Evolutionary conservation across 495 filamentous ascomycete genomes (phyloP), one percentile per base, ranked within the genome.

Genomic region (Glonium stellatum): DNA sequence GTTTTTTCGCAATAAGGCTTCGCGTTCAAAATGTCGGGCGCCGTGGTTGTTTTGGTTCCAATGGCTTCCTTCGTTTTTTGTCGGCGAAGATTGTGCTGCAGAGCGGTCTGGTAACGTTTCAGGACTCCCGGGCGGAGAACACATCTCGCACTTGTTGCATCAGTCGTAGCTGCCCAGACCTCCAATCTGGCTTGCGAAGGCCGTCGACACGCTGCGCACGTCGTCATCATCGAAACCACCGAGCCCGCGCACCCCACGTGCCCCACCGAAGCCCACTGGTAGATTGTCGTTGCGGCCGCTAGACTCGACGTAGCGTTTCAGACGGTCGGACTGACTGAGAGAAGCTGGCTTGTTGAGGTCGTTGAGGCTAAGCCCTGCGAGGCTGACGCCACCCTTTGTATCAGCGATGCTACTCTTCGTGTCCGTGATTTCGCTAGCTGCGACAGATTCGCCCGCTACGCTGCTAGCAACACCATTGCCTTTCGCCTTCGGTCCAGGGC

Each of bases 181-280:
- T 59, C 88, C 92, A 58, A 96, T 82, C 72, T 97, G 95, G 73
- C 90, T 96, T 42, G 91, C 92, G 76, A 97, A 97, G 6, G 90
- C 90, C 31, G 92, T 97, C 62, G 89, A 95, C 66, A 97, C 82
- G 71, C 92, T 97, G 72, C 92, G 88, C 59, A 92, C 88, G 70
- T 97, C 93, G 61, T 99, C 93, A 63, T 97, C 93, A 13, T 72
- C 70, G 35, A 64, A 64, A 1, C 53, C 58, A 51, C 44, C 61
- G 3, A 61, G 52, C 27, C 59, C 65, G 10, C 60, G 56, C 31
- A 63, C 65, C 34, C 78, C 79, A 57, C 78, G 75, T 49, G 77
- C 79, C 63, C 83, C 64, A 37, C 65, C 67, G 25, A 64, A 53
- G 36, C 71, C 74, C 42, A 68, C 66, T 59, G 70, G 60, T 35